Evolutionary conservation across 2,329 filamentous ascomycete genomes (phyloP), one percentile per base, ranked within the genome.

Genomic region (Trichophaea hybrida): DNA sequence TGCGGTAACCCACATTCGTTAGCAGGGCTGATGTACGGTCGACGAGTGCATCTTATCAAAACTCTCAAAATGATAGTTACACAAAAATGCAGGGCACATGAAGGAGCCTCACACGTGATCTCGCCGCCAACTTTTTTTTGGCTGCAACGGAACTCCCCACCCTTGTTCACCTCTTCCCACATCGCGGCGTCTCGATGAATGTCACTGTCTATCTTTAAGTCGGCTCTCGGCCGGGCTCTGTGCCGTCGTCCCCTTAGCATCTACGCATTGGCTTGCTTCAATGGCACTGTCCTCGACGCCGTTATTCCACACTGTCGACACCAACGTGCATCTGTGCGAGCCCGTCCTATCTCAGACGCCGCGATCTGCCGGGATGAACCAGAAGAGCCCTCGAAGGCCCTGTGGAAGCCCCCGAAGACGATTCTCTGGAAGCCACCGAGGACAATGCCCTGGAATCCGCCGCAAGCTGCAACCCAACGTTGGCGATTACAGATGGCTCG

Each of bases 191-290:
- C 32, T 56, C 63, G 55, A 65, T 65, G 64, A 64, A 65, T 65
- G 64, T 63, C 62, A 59, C 59, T 57, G 51, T 48, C 61, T 55
- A 56, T 62, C 51, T 60, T 65, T 59, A 55, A 60, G 57, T 60
- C 61, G 31, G 50, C 64, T 17, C 52, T 65, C 17, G 32, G 57
- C 59, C 44, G 59, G 32, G 57, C 55, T 24, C 55, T 65, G 32
- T 50, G 15, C 15, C 59, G 40, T 48, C 37, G 51, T 34, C 44
- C 61, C 4, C 57, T 61, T 15, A 63, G 59, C 24, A 33, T 7
- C 8, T 12, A 53, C 2, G 46, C 51, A 1, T 24, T 58, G n/a
- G 8, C 51, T 10, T 33, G 56, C 12, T 46, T 61, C 50, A 57
- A 34, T 54, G 56, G 52, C 3, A 32, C 53, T 17, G 32, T 57